phyloP scores from a whole-genome alignment of 352 stramenopile species.

The Globisporangium cederbergense region DNA sequence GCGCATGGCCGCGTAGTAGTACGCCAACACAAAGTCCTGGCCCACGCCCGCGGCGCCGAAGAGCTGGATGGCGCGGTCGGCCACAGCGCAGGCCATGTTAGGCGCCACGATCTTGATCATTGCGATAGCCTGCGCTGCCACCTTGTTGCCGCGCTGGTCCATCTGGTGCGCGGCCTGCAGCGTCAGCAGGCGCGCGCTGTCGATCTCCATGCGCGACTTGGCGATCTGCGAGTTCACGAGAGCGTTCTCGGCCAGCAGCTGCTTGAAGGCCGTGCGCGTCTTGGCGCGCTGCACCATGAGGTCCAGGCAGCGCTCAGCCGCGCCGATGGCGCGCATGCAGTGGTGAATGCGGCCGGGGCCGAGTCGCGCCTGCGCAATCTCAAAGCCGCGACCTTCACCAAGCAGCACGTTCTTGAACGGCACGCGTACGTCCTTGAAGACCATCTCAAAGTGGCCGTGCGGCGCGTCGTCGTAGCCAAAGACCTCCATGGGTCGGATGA shows the following conservation, averaged over 20 bases:
- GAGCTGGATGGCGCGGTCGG: constrained; percentile 90
- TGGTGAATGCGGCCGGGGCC: constrained; percentile 96
- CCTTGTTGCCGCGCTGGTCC: constrained; percentile 81
- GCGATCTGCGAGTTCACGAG: constrained; percentile 84
- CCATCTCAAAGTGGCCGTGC: constrained; percentile 94
- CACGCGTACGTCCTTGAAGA: constrained; percentile 92
- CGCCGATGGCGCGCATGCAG: constrained; percentile 96
- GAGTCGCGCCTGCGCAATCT: constrained; percentile 90
- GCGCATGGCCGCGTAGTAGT: constrained; percentile 88
- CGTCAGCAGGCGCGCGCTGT: constrained; percentile 83
- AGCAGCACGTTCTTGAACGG: constrained; percentile 87
- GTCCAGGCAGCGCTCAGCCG: constrained; percentile 83
- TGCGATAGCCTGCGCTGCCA: constrained; percentile 90
- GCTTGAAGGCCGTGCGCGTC: constrained; percentile 93
- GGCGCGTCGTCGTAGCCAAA: constrained; percentile 98
- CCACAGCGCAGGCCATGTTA: constrained; percentile 83
- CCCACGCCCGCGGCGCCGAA: constrained; percentile 82
- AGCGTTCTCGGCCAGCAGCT: constrained; percentile 87
- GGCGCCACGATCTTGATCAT: constrained; percentile 97
- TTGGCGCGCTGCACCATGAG: constrained; percentile 88
- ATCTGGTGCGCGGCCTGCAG: constrained; percentile 89
- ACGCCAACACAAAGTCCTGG: constrained; percentile 92
- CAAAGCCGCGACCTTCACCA: constrained; percentile 82
- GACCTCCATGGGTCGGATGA: constrained; percentile 88
- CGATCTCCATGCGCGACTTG: constrained; percentile 75